These are phyloP conservation scores for Colletotrichum tamarilloi DNA, from an alignment of 2,329 filamentous ascomycete species.

Conservation along the genomic window DNA sequence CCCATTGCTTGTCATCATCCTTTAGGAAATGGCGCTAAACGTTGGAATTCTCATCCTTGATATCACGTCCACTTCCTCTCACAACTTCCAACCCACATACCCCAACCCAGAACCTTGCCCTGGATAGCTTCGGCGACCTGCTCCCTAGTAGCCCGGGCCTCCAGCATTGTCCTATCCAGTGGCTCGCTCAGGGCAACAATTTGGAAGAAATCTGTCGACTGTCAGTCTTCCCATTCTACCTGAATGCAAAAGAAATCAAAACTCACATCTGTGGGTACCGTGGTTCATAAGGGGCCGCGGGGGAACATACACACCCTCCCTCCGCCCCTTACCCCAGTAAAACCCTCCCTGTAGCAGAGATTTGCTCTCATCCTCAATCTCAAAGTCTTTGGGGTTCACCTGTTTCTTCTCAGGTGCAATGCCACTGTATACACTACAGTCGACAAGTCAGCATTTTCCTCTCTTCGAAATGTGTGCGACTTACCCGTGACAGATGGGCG, in stretches of 20 bases:
- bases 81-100: constrained; percentile 57
- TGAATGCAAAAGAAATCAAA: not conserved
- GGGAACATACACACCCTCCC: constrained; percentile 54
- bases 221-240: not conserved
- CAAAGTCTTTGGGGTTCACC: constrained; percentile 51
- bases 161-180: constrained; percentile 51
- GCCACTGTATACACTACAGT: constrained; percentile 47
- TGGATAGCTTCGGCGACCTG: constrained; percentile 55
- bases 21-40: not conserved
- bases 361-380: constrained; percentile 41
- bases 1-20: not conserved
- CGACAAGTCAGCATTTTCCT: not conserved
- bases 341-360: constrained; percentile 56
- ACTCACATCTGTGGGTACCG: constrained; percentile 61
- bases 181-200: constrained; percentile 58
- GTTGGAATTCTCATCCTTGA: not conserved
- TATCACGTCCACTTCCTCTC: constrained; percentile 50
- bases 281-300: constrained; percentile 61
- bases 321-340: constrained; percentile 55
- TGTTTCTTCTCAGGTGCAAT: constrained; percentile 50
- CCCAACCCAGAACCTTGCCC: constrained; percentile 62
- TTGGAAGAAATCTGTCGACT: constrained; percentile 56
- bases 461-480: constrained; percentile 5
- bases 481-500: constrained; percentile 58
- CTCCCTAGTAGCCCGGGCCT: constrained; percentile 51